Percentiles rank a stretch among this genome's conserved stretches.
Conservation (phyloP, 306 rosid genomes). For the Malus asiatica region DNA sequence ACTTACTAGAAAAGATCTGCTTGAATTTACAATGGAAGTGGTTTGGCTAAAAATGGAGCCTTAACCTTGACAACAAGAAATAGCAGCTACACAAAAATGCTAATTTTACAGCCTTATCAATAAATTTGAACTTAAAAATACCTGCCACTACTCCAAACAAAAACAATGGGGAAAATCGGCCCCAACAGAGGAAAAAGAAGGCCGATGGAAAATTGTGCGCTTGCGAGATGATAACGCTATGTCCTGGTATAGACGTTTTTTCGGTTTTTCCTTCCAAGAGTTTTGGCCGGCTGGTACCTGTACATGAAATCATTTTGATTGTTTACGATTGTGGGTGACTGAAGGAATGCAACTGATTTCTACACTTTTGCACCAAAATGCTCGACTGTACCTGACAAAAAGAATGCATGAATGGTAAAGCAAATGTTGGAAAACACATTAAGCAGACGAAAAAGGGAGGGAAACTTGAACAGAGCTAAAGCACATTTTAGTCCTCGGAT, state of each 20-base stretch:
- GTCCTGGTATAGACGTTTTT: neutral
- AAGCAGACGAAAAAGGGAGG: neutral
- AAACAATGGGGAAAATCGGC: neutral
- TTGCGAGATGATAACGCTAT: neutral
- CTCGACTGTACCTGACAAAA: slow-evolving; percentile 20
- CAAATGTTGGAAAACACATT: neutral
- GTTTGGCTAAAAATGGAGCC: neutral
- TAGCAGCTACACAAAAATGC: neutral
- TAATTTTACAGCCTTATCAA: slow-evolving; percentile 3
- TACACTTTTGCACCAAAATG: neutral
- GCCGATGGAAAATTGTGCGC: neutral
- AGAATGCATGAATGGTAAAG: neutral
- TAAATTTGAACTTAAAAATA: neutral
- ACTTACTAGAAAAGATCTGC: neutral
- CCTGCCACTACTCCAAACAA: neutral
- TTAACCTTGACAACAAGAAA: neutral
- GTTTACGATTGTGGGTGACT: slow-evolving; percentile 9
- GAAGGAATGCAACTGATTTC: slow-evolving; percentile 8
- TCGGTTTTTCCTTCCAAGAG: neutral
- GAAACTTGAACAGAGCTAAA: neutral
- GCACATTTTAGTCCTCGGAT: neutral
- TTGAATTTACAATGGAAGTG: slow-evolving; percentile 16
- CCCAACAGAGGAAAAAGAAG: neutral
- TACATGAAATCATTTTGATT: slow-evolving; percentile 11
- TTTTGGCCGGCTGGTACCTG: neutral